phyloP scores from a whole-genome alignment of 2,329 filamentous ascomycete species.

The Rutstroemia sp. region DNA sequence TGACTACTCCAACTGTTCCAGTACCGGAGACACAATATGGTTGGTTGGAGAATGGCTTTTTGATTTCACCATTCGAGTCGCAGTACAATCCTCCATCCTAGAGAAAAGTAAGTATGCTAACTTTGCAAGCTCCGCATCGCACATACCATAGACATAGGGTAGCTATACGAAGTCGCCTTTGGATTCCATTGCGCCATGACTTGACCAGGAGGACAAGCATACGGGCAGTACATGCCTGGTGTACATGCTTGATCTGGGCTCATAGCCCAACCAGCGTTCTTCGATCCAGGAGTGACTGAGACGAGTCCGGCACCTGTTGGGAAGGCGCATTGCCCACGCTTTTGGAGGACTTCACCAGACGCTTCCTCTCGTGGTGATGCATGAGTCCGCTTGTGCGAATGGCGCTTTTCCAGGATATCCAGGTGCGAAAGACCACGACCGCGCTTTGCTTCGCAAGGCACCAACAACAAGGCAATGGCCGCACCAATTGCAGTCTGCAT shows the following conservation, averaged over 20 bases:
- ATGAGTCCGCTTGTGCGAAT: slow-evolving; percentile 21
- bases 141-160: slow-evolving; percentile 65
- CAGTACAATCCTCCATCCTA: slow-evolving; percentile 72
- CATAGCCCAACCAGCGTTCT: slow-evolving; percentile 74
- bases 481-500: slow-evolving; percentile 43
- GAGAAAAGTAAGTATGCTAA: slow-evolving; percentile 9
- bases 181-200: slow-evolving; percentile 76
- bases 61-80: slow-evolving; percentile 54
- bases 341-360: slow-evolving; percentile 18
- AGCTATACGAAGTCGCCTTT: slow-evolving; percentile 55
- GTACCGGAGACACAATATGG: slow-evolving; percentile 65
- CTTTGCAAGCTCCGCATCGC: not conserved
- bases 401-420: slow-evolving; percentile 22
- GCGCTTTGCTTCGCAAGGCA: slow-evolving; percentile 24
- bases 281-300: slow-evolving; percentile 52
- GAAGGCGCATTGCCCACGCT: slow-evolving; percentile 49
- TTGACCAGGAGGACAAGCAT: slow-evolving; percentile 68
- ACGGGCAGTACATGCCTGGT: slow-evolving; percentile 64
- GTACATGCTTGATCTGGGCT: slow-evolving; percentile 65
- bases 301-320: slow-evolving; percentile 61
- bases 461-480: slow-evolving; percentile 40
- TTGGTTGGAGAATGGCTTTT: slow-evolving; percentile 60
- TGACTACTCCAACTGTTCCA: slow-evolving; percentile 56
- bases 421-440: slow-evolving; percentile 20
- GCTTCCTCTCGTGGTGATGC: slow-evolving; percentile 19